These are phyloP conservation scores for Chaetothyriales sp. DNA, from an alignment of 2,329 filamentous ascomycete species.

Conservation along the genomic window DNA sequence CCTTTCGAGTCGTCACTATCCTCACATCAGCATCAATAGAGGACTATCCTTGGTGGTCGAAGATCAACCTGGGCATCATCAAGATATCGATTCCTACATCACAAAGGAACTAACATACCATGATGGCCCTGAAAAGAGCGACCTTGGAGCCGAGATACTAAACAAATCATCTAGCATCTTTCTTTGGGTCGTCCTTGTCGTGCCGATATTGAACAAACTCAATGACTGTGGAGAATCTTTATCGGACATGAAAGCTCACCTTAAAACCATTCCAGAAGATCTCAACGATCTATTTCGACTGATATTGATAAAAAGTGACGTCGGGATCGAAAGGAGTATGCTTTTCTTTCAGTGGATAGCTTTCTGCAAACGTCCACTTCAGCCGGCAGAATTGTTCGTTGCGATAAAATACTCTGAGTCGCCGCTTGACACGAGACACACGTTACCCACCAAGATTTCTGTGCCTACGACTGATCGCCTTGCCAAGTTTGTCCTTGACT, in stretches of 20 bases:
- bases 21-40: constrained; percentile 6
- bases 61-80: constrained; percentile 4
- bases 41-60: constrained; percentile 6
- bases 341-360: constrained; percentile 36
- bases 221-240: constrained; percentile 20
- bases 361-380: constrained; percentile 33
- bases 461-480: constrained; percentile 4
- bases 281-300: constrained; percentile 11
- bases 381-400: constrained; percentile 22
- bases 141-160: neutral
- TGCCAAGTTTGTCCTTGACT: constrained; percentile 15
- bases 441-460: constrained; percentile 1
- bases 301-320: constrained; percentile 7
- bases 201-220: constrained; percentile 31
- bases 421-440: constrained; percentile 3
- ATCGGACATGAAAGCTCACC: constrained; percentile 27
- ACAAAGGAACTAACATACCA: too few species aligned
- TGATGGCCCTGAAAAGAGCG: neutral
- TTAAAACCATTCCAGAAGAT: constrained; percentile 23
- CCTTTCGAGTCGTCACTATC: constrained; percentile 13
- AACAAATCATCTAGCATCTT: constrained; percentile 26
- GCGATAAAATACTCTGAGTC: constrained; percentile 3
- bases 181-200: constrained; percentile 32
- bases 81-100: constrained; percentile 2
- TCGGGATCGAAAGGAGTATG: constrained; percentile 4